Evolutionary conservation across 257 asterid genomes (phyloP).

Genomic region (Solanum lignicaule): DNA sequence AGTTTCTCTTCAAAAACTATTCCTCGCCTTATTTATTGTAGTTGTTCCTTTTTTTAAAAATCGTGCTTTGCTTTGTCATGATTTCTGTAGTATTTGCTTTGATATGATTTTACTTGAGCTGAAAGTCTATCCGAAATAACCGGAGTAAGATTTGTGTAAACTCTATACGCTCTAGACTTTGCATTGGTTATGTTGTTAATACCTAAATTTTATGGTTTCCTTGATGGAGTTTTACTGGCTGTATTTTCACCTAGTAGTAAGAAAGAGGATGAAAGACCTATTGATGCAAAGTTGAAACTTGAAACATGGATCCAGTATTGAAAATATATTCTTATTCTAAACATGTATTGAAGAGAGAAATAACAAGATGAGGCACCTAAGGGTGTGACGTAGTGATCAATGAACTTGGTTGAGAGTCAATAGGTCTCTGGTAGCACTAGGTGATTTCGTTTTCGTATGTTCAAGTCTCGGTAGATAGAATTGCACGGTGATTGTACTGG

Average conservation of each 20-base stretch:
- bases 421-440: not conserved
- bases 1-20: not conserved
- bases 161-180: not conserved
- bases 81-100: not conserved
- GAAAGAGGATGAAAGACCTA: not conserved
- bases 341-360: not conserved
- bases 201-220: not conserved
- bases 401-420: not conserved
- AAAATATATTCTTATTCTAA: not conserved
- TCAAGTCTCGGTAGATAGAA: not conserved
- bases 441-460: not conserved
- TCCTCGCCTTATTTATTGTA: not conserved
- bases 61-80: not conserved
- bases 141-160: not conserved
- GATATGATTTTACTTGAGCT: not conserved
- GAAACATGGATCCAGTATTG: not conserved
- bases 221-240: not conserved
- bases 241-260: not conserved
- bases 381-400: not conserved
- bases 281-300: not conserved
- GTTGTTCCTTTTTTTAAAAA: not conserved
- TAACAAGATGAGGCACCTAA: not conserved
- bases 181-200: not conserved
- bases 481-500: not conserved
- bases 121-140: not conserved